Percentiles rank a stretch among this genome's conserved stretches.
Evolutionary conservation across 495 filamentous ascomycete genomes (phyloP).

Genomic region (Gamarada debralockiae): DNA sequence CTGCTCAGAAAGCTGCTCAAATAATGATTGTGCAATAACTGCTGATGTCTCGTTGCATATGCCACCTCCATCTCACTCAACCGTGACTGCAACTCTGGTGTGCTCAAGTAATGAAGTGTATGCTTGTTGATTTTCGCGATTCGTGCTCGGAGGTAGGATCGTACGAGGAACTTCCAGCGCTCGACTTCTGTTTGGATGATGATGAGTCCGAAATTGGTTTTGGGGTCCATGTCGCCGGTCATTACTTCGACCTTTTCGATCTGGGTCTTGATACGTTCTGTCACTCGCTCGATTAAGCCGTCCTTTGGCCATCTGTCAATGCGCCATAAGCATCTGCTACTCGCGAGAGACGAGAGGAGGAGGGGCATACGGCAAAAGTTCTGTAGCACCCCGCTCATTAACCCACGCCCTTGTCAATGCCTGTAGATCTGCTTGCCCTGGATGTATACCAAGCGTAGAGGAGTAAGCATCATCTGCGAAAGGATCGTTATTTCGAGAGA

Average conservation of each 20-base stretch:
- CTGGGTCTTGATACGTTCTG: constrained; percentile 64
- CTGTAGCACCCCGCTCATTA: constrained; percentile 82
- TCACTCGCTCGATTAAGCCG: constrained; percentile 64
- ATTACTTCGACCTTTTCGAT: constrained; percentile 72
- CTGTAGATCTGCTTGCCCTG: constrained; percentile 61
- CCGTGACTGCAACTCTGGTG: constrained; percentile 37
- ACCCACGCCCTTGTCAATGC: constrained; percentile 89
- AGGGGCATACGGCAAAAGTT: constrained; percentile 54
- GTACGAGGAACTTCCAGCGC: constrained; percentile 83
- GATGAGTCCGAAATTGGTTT: constrained; percentile 86
- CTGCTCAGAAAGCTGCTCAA: constrained; percentile 71
- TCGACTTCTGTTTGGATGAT: constrained; percentile 96
- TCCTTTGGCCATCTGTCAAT: constrained; percentile 43
- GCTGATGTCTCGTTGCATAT: constrained; percentile 79
- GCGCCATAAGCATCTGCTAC: not conserved
- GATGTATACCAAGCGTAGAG: not conserved
- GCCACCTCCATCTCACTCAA: constrained; percentile 70
- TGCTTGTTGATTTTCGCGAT: constrained; percentile 83
- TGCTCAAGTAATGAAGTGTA: constrained; percentile 56
- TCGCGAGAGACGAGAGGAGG: constrained; percentile 1
- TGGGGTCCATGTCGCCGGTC: constrained; percentile 77
- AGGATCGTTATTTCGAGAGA: not conserved
- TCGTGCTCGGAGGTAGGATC: constrained; percentile 78
- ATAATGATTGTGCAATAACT: constrained; percentile 78
- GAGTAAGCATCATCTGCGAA: not conserved